Percentiles rank a stretch among this genome's conserved stretches.
Conservation (phyloP, 306 rosid genomes). For the Amphicarpaea edgeworthii region DNA sequence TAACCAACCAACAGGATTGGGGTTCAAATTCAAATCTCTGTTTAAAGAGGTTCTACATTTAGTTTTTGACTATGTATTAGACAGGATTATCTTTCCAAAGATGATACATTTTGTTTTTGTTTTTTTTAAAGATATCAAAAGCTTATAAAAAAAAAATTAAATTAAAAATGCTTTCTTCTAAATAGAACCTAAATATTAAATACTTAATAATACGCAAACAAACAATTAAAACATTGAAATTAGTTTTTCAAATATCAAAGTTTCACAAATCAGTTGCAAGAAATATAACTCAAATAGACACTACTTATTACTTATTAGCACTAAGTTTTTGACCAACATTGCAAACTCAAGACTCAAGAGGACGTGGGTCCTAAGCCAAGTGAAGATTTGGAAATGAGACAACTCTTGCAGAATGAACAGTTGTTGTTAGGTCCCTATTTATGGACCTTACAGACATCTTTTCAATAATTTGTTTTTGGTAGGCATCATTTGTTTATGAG, state of each 20-base stretch:
- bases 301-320: neutral
- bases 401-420: conserved; percentile 2
- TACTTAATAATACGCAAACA: neutral
- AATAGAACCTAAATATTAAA: neutral
- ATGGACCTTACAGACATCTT: neutral
- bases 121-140: neutral
- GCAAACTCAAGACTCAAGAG: neutral
- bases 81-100: too few relatives aligned
- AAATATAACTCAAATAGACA: neutral
- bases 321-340: neutral
- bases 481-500: conserved; percentile 9
- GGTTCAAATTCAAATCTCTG: too few relatives aligned
- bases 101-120: too few relatives aligned
- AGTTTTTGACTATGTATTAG: too few relatives aligned
- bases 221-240: neutral
- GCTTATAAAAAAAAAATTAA: neutral
- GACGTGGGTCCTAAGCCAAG: neutral
- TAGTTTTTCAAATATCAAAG: neutral
- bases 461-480: conserved; percentile 13
- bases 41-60: too few relatives aligned
- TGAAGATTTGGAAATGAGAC: conserved; percentile 6
- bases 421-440: neutral
- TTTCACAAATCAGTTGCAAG: neutral
- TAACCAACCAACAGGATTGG: too few relatives aligned
- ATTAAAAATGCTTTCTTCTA: neutral